Conservation (phyloP, 306 rosid species). For the Sphenostylis stenocarpa region DNA sequence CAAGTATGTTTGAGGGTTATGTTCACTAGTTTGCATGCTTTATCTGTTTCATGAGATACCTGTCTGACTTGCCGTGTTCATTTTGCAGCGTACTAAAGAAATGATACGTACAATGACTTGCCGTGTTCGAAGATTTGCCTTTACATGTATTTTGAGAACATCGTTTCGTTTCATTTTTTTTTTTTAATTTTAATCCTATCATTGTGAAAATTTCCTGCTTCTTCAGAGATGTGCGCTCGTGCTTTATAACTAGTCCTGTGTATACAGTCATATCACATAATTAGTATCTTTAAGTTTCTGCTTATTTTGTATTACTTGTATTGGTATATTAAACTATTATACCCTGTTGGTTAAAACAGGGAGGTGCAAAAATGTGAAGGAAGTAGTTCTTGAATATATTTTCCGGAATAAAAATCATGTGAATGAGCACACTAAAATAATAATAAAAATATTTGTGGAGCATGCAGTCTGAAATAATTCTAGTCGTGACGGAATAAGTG, state of each 20-base stretch:
- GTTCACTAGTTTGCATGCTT: neutral
- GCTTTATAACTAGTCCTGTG: neutral
- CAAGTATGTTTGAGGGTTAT: neutral
- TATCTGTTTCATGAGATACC: constrained; percentile 20
- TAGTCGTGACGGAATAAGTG: no score
- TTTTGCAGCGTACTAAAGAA: constrained; percentile 87
- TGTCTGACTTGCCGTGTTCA: constrained; percentile 26
- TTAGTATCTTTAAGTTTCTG: constrained; percentile 8
- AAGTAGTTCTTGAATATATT: no score
- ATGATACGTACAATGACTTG: constrained; percentile 44
- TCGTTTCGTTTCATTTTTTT: constrained; percentile 21
- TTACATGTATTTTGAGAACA: constrained; percentile 25
- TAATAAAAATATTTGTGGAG: no score
- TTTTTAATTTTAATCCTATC: constrained; percentile 17
- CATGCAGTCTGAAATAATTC: no score
- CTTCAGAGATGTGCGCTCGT: constrained; percentile 18
- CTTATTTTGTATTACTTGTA: constrained; percentile 1
- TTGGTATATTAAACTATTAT: neutral
- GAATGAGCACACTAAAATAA: no score
- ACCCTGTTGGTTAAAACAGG: no score
- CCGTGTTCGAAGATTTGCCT: constrained; percentile 34
- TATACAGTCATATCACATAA: constrained; percentile 31
- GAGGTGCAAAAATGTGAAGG: no score
- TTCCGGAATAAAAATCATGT: no score
- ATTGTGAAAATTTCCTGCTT: constrained; percentile 18